Percentiles rank a stretch among this genome's conserved stretches.
Evolutionary conservation across 2,329 filamentous ascomycete genomes (phyloP).

Genomic region (Sclerotinia sclerotiorum): DNA sequence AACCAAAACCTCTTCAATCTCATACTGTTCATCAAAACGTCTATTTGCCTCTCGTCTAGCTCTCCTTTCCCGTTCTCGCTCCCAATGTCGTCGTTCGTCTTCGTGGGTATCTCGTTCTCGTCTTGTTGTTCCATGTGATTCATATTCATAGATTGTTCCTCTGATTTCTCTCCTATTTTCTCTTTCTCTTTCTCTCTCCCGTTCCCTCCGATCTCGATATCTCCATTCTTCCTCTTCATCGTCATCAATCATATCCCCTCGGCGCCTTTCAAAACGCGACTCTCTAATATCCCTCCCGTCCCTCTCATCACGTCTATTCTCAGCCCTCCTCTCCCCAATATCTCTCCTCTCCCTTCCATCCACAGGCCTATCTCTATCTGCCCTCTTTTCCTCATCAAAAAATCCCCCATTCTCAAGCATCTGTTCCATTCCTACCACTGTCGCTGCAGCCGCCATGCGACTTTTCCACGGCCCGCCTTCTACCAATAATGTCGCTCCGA

Average conservation of each 20-base stretch:
- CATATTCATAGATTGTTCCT: neutral
- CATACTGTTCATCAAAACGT: slow-evolving; percentile 12
- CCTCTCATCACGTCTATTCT: neutral
- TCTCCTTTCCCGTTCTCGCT: neutral
- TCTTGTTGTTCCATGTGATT: neutral
- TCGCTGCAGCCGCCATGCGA: slow-evolving; percentile 15
- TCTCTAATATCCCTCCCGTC: slow-evolving; percentile 55
- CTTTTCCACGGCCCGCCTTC: slow-evolving; percentile 13
- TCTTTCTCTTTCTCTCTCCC: neutral
- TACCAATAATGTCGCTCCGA: slow-evolving; percentile 9
- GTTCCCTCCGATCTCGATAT: slow-evolving; percentile 1
- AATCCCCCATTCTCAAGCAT: slow-evolving; percentile 59
- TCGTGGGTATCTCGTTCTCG: neutral
- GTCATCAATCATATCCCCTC: neutral
- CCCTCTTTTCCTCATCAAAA: slow-evolving; percentile 54
- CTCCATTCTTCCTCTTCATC: neutral
- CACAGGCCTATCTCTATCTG: slow-evolving; percentile 49
- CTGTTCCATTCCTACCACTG: slow-evolving; percentile 15
- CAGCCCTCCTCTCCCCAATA: slow-evolving; percentile 38
- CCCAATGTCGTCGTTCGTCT: neutral
- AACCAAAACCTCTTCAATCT: slow-evolving; percentile 3
- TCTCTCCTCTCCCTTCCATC: neutral
- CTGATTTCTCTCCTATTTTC: neutral
- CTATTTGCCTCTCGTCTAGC: neutral
- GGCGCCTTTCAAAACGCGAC: slow-evolving; percentile 55